phyloP scores from a whole-genome alignment of 768 basidiomycete genomes.

The Amanita pallidorosea region DNA sequence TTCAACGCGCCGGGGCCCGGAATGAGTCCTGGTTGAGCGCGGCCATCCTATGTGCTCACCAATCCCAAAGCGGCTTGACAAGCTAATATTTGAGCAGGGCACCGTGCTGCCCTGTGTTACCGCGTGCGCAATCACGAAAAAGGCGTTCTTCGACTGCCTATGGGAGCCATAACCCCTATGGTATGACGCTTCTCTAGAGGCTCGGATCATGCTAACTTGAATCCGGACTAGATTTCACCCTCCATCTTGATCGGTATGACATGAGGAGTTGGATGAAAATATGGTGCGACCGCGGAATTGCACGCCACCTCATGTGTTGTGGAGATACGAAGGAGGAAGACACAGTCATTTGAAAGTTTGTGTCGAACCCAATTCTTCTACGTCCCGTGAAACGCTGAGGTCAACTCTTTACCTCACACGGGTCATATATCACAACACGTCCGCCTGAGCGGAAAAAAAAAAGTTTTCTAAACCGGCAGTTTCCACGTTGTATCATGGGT shows the following conservation, averaged over 20 bases:
- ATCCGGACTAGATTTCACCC: background rate
- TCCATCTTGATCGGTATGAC: background rate
- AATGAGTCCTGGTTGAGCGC: background rate
- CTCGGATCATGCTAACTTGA: background rate
- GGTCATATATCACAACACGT: too few species aligned
- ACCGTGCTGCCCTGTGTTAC: too few species aligned
- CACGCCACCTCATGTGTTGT: background rate
- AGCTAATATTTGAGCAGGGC: too few species aligned
- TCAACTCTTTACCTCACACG: too few species aligned
- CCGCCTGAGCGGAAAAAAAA: too few species aligned
- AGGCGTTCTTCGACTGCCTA: background rate
- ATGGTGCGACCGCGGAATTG: background rate
- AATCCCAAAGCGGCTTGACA: too few species aligned
- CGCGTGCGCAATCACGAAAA: too few species aligned
- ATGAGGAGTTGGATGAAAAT: background rate
- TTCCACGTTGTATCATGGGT: background rate
- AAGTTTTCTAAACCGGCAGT: too few species aligned
- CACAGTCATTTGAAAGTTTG: background rate
- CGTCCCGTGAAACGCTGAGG: too few species aligned
- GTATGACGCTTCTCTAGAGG: background rate
- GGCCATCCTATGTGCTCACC: too few species aligned
- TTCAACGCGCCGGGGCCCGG: background rate
- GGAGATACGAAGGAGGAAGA: background rate
- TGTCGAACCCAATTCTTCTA: too few species aligned
- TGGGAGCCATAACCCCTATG: background rate